These are phyloP conservation scores for Trichosanthes cucumerina DNA, from an alignment of 306 rosid genomes.

Conservation along the genomic window DNA sequence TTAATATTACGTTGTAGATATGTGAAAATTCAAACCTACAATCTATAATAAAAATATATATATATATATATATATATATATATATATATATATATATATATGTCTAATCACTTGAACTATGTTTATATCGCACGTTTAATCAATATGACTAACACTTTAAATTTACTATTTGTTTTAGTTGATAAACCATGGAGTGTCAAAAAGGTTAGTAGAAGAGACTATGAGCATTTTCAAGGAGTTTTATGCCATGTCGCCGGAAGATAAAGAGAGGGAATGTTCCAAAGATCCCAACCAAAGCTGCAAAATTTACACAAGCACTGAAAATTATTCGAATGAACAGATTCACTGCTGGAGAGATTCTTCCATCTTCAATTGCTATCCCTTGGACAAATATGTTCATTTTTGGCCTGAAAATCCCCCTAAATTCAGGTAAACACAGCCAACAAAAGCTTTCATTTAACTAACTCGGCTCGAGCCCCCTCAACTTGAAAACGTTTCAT, in stretches of 20 bases:
- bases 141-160: too few relatives aligned
- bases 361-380: conserved; percentile 40
- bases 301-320: conserved; percentile 45
- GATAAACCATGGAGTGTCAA: conserved; percentile 56
- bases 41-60: too few relatives aligned
- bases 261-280: conserved; percentile 41
- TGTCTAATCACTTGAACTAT: too few relatives aligned
- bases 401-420: conserved; percentile 66
- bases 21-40: too few relatives aligned
- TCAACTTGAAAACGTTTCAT: too few relatives aligned
- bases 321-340: conserved; percentile 23
- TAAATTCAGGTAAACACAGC: conserved; percentile 19
- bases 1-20: too few relatives aligned
- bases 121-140: too few relatives aligned
- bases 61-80: too few relatives aligned
- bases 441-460: too few relatives aligned
- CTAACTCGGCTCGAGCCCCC: too few relatives aligned
- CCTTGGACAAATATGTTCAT: conserved; percentile 27
- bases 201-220: conserved; percentile 27
- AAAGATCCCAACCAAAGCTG: conserved; percentile 40
- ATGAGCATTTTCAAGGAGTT: conserved; percentile 41
- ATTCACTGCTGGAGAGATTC: conserved; percentile 56
- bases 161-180: conserved; percentile 22
- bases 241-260: conserved; percentile 36
- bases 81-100: too few relatives aligned